Evolutionary conservation across 1,284 basidiomycete genomes (phyloP).

Genomic region (Ceratobasidium sp.): DNA sequence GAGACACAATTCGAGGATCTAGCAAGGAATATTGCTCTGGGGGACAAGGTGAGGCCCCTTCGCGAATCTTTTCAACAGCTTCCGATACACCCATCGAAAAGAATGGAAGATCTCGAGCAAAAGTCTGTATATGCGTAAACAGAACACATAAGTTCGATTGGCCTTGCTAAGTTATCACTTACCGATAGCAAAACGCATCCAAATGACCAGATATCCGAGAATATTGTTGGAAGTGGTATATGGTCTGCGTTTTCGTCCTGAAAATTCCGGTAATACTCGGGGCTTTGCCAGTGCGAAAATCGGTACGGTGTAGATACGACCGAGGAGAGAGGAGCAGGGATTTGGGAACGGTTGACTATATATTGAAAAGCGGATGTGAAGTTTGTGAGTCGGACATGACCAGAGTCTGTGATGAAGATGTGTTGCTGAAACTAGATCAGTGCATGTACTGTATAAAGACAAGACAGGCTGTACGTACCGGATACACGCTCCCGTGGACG

Average conservation of each 20-base stretch:
- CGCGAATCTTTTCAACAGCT: not conserved
- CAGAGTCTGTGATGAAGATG: constrained; percentile 11
- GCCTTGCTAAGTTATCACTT: not conserved
- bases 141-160: not conserved
- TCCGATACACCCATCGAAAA: not conserved
- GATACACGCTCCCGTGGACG: constrained; percentile 6
- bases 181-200: not conserved
- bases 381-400: constrained; percentile 25
- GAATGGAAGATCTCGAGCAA: not conserved
- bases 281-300: constrained; percentile 3
- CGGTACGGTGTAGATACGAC: not conserved
- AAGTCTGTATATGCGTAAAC: not conserved
- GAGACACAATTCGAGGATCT: not conserved
- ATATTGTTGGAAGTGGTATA: constrained; percentile 11
- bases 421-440: not conserved
- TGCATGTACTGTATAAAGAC: too few species aligned
- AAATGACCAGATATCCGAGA: constrained; percentile 34
- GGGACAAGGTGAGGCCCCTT: not conserved
- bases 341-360: not conserved
- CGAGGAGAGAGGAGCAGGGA: constrained; percentile 1
- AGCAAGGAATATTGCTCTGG: not conserved
- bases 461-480: not conserved
- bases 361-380: constrained; percentile 36
- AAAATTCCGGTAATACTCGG: constrained; percentile 13
- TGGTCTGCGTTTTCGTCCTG: not conserved